Conservation (phyloP, 768 basidiomycete species). For the Suillus paluster region DNA sequence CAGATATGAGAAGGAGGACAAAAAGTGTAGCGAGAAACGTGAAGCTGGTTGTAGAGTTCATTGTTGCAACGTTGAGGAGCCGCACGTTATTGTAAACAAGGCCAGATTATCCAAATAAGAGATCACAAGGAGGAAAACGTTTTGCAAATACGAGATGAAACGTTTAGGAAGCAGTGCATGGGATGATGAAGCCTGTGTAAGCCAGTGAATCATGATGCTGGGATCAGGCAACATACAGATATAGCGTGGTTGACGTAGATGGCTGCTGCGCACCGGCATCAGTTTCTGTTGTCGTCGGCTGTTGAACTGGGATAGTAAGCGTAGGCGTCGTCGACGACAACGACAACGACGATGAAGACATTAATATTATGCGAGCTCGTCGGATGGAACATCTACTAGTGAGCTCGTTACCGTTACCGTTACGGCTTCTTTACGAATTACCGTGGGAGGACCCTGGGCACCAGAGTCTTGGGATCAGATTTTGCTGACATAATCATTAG, state of each 20-base stretch:
- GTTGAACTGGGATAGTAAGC: neutral
- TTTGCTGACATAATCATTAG: constrained; percentile 19
- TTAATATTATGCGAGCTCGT: constrained; percentile 4
- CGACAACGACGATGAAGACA: constrained; percentile 10
- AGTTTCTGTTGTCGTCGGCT: neutral
- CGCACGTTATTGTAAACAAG: neutral
- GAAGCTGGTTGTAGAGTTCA: constrained; percentile 46
- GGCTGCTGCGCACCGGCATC: neutral
- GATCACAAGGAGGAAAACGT: constrained; percentile 3
- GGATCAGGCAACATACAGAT: constrained; percentile 33
- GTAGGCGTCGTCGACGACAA: constrained; percentile 9
- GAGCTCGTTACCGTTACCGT: neutral
- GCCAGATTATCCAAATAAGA: too few relatives aligned
- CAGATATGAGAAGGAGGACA: constrained; percentile 67
- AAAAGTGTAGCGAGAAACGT: constrained; percentile 77
- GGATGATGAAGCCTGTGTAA: constrained; percentile 5
- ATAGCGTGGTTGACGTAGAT: constrained; percentile 28
- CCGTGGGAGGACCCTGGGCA: constrained; percentile 7
- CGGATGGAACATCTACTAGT: neutral
- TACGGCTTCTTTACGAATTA: constrained; percentile 2
- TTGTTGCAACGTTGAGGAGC: neutral
- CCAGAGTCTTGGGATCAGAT: constrained; percentile 1
- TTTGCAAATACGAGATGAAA: neutral
- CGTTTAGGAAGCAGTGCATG: constrained; percentile 6
- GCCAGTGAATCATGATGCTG: constrained; percentile 8